Evolutionary conservation across 2,329 filamentous ascomycete species (phyloP).

Genomic region (Fusarium floridanum): DNA sequence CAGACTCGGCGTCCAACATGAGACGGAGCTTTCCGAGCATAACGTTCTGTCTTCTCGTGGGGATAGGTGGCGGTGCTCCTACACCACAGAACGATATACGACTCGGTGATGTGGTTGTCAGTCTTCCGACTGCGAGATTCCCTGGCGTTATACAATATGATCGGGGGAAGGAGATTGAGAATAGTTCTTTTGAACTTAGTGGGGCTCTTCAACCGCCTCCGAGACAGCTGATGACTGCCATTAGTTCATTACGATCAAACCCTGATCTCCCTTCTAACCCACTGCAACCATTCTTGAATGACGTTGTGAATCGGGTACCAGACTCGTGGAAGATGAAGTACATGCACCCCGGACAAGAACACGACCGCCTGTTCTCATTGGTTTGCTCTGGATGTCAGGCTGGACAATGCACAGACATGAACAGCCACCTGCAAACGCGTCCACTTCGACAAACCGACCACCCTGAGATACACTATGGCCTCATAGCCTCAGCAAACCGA

Average conservation of each 20-base stretch:
- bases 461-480: neutral
- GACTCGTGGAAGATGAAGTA: neutral
- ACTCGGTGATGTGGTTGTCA: conserved; percentile 36
- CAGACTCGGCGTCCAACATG: conserved; percentile 22
- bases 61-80: conserved; percentile 16
- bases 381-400: neutral
- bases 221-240: conserved; percentile 12
- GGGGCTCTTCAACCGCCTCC: conserved; percentile 10
- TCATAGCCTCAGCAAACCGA: neutral
- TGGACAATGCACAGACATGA: neutral
- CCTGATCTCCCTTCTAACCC: conserved; percentile 5
- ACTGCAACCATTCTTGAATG: neutral
- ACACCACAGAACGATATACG: conserved; percentile 14
- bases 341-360: conserved; percentile 4
- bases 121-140: neutral
- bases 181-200: neutral
- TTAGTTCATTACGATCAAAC: conserved; percentile 10
- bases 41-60: conserved; percentile 17
- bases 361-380: neutral
- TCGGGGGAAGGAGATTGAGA: conserved; percentile 12
- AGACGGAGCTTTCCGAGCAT: conserved; percentile 15
- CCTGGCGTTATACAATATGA: conserved; percentile 34
- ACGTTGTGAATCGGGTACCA: neutral
- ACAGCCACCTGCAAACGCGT: neutral
- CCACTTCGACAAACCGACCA: neutral